phyloP scores from a whole-genome alignment of 2,329 filamentous ascomycete species.

The Hypoxylon sp. region DNA sequence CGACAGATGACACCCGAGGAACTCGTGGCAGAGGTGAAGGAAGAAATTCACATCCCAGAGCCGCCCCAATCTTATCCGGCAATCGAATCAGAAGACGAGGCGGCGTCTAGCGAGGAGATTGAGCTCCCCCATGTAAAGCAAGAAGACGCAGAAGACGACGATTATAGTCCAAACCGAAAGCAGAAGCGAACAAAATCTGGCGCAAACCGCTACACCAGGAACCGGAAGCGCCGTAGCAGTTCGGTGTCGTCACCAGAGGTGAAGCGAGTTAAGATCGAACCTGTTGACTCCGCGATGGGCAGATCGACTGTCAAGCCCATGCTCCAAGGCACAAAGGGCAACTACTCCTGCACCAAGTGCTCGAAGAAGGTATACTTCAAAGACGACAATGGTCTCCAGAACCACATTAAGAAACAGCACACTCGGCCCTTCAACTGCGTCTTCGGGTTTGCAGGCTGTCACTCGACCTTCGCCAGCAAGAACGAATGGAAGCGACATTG shows the following conservation, averaged over 20 bases:
- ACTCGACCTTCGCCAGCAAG: slow-evolving; percentile 78
- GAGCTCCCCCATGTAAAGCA: slow-evolving; percentile 34
- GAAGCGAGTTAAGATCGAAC: slow-evolving; percentile 47
- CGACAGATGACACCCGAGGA: slow-evolving; percentile 47
- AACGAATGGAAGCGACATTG: slow-evolving; percentile 98
- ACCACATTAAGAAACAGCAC: slow-evolving; percentile 65
- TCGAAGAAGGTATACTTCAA: slow-evolving; percentile 55
- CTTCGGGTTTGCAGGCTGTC: slow-evolving; percentile 82
- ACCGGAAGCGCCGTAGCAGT: slow-evolving; percentile 43
- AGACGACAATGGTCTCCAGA: slow-evolving; percentile 59
- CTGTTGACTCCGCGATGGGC: slow-evolving; percentile 26
- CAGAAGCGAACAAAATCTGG: slow-evolving; percentile 35
- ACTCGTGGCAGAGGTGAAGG: slow-evolving; percentile 41
- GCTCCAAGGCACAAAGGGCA: slow-evolving; percentile 44
- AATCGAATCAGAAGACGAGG: slow-evolving; percentile 41
- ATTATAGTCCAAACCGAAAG: slow-evolving; percentile 43
- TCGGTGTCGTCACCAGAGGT: slow-evolving; percentile 29
- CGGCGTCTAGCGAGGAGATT: slow-evolving; percentile 37
- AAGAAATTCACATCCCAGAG: slow-evolving; percentile 45
- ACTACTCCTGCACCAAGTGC: slow-evolving; percentile 54
- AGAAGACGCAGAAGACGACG: slow-evolving; percentile 45
- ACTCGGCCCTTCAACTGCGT: slow-evolving; percentile 78
- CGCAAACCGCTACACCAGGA: slow-evolving; percentile 36
- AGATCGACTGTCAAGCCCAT: slow-evolving; percentile 38
- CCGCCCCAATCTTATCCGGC: slow-evolving; percentile 21